Base-by-base conservation (phyloP, 1,139 yeast genomes). In the Arxiozyma heterogenica region DNA sequence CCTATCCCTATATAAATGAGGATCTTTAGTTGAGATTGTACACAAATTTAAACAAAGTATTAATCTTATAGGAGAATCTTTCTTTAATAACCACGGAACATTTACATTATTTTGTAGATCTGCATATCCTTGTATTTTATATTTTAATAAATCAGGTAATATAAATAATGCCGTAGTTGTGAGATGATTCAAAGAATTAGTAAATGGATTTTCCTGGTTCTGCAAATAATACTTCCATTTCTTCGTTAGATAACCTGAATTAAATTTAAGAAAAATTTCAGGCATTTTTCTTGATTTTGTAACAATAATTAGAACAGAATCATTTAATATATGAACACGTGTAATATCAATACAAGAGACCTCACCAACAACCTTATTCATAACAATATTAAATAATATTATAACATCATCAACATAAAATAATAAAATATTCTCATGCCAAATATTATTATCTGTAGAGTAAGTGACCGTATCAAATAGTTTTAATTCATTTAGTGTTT, bases 91-190 rank as follows among this genome's bases (percentile, higher is more conserved):
- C 64, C 63, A 75, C 57, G 48, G 69, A 45, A 46, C 41, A 11
- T 45, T 43, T 1, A 20, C 18, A 8, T 25, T 20, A 17, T 42
- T 15, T 22, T 25, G 22, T 5, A 27, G 7, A 18, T 39, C 20
- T 7, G 6, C 17, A 48, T 30, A 39, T 3, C 44, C 30, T 17
- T 50, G 41, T 21, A 45, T 21, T 9, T 38, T 20, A 27, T 21
- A 15, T 5, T 22, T 21, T 39, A 52, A 23, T 3, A 23, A 23
- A 9, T 12, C 42, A 9, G 64, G 60, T 12, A 64, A 49, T 21
- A 75, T 58, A 15, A 64, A 63, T 83, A 85, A 79, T 0, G 76
- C 77, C 57, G 77, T 81, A 0, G 78, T 71, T 0, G 86, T 77
- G 56, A 80, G 66, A 61, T 79, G 82, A 47, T 70, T 70, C 30